A percentile compares a stretch with the other conserved stretches of the same genome.
Evolutionary conservation across 1,139 yeast genomes (phyloP).

Genomic region (Kodamaea arcana): DNA sequence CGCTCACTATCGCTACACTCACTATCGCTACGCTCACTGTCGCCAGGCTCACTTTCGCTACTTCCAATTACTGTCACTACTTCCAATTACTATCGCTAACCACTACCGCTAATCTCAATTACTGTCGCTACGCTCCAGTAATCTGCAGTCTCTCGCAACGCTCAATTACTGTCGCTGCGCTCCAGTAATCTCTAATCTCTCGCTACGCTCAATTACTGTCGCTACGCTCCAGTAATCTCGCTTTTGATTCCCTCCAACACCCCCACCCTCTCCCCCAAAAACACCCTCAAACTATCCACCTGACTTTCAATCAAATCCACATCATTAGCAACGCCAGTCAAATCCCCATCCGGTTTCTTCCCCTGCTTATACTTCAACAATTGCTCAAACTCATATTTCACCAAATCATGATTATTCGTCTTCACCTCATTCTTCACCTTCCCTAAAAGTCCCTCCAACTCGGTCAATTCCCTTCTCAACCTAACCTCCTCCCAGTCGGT

Average conservation of each 20-base stretch:
- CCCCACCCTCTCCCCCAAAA: slow-evolving; percentile 44
- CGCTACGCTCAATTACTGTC: too few relatives aligned
- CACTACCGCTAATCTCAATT: too few relatives aligned
- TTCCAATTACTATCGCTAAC: too few relatives aligned
- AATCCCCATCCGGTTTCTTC: slow-evolving; percentile 19
- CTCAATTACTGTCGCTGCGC: too few relatives aligned
- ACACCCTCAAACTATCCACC: slow-evolving; percentile 57
- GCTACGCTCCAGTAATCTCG: too few relatives aligned
- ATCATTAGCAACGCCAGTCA: slow-evolving; percentile 49
- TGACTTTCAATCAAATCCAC: slow-evolving; percentile 63
- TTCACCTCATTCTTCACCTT: slow-evolving; percentile 45
- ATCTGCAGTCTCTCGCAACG: too few relatives aligned
- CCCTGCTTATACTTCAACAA: slow-evolving; percentile 60
- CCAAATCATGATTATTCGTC: slow-evolving; percentile 17
- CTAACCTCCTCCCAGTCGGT: slow-evolving; percentile 88
- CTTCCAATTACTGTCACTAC: too few relatives aligned
- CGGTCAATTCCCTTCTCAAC: slow-evolving; percentile 71
- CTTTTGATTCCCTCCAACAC: slow-evolving; percentile 52
- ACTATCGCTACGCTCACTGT: too few relatives aligned
- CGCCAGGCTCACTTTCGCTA: too few relatives aligned
- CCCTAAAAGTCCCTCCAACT: slow-evolving; percentile 60
- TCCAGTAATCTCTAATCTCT: too few relatives aligned
- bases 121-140: too few relatives aligned
- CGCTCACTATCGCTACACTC: too few relatives aligned
- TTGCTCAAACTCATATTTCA: slow-evolving; percentile 76